phyloP scores from a whole-genome alignment of 441 rosid species.

The Manihot esculenta region DNA sequence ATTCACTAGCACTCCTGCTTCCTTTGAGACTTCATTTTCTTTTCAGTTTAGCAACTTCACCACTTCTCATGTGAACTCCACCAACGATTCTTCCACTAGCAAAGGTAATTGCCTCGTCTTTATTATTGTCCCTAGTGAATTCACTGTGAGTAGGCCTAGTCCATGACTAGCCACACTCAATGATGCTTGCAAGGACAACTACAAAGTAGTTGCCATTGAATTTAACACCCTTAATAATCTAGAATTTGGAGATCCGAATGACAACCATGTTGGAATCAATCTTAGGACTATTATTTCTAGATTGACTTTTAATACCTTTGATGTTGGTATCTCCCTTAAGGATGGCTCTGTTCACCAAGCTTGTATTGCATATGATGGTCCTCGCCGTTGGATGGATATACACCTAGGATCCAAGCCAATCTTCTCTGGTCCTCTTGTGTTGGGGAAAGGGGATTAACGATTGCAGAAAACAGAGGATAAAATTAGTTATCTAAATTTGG shows the following conservation, averaged over 20 bases:
- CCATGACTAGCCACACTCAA: constrained; percentile 59
- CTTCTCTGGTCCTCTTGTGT: constrained; percentile 38
- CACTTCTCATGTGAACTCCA: background rate
- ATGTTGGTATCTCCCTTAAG: constrained; percentile 36
- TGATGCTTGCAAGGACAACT: constrained; percentile 49
- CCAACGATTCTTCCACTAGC: background rate
- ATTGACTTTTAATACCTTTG: constrained; percentile 33
- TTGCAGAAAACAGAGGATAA: too few relatives aligned
- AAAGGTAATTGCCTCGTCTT: constrained; percentile 53
- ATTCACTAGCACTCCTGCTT: constrained; percentile 33
- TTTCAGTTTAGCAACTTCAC: constrained; percentile 39
- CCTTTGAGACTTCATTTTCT: constrained; percentile 44
- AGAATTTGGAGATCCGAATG: constrained; percentile 50
- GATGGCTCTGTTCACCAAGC: constrained; percentile 49
- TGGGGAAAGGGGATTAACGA: too few relatives aligned
- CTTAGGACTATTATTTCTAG: constrained; percentile 48
- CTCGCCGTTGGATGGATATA: constrained; percentile 38
- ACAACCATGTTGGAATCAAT: constrained; percentile 54
- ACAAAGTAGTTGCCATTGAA: constrained; percentile 45
- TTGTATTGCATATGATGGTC: constrained; percentile 42
- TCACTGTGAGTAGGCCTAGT: constrained; percentile 54
- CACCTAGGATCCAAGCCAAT: constrained; percentile 31
- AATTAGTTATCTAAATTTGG: too few relatives aligned
- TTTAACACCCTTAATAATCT: constrained; percentile 42
- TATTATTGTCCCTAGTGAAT: constrained; percentile 51